Percentiles rank a stretch among this genome's conserved stretches.
Conservation (phyloP, 192 early-diverging fungal species). For the Coemansia sp. region DNA sequence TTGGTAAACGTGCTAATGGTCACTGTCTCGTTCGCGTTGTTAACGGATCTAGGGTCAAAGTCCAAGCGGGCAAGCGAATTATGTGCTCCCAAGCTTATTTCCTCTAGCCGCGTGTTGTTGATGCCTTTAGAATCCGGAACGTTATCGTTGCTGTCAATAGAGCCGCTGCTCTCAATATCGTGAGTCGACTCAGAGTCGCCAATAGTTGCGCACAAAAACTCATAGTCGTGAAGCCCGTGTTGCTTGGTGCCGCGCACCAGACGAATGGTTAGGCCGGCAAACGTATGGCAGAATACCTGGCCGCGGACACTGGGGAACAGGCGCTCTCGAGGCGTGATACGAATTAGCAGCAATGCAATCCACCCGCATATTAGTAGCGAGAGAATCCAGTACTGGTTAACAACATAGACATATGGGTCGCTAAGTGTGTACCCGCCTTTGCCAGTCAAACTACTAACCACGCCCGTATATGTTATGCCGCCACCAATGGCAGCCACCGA, state of each 20-base stretch:
- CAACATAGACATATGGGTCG: conserved; percentile 57
- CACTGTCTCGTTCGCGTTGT: conserved; percentile 5
- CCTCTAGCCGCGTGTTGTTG: neutral
- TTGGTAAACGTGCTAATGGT: conserved; percentile 16
- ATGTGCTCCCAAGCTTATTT: conserved; percentile 1
- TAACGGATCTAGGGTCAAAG: neutral
- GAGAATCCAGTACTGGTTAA: conserved; percentile 74
- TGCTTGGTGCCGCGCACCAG: conserved; percentile 48
- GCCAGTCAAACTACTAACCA: conserved; percentile 56
- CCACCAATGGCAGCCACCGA: conserved; percentile 73
- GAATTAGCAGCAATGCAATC: conserved; percentile 59
- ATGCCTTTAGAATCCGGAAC: neutral
- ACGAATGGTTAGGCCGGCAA: conserved; percentile 57
- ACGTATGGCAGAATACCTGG: conserved; percentile 59
- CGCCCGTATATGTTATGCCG: conserved; percentile 65
- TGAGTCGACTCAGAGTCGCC: conserved; percentile 7
- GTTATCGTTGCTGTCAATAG: neutral
- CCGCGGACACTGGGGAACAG: conserved; percentile 64
- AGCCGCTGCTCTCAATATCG: conserved; percentile 1
- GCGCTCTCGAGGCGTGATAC: conserved; percentile 64
- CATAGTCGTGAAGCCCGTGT: conserved; percentile 48
- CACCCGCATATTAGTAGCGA: conserved; percentile 61
- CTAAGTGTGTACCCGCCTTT: conserved; percentile 48
- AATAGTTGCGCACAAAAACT: conserved; percentile 20
- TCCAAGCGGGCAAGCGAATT: neutral